phyloP scores from a whole-genome alignment of 2,329 filamentous ascomycete species.

The Alternaria dauci region DNA sequence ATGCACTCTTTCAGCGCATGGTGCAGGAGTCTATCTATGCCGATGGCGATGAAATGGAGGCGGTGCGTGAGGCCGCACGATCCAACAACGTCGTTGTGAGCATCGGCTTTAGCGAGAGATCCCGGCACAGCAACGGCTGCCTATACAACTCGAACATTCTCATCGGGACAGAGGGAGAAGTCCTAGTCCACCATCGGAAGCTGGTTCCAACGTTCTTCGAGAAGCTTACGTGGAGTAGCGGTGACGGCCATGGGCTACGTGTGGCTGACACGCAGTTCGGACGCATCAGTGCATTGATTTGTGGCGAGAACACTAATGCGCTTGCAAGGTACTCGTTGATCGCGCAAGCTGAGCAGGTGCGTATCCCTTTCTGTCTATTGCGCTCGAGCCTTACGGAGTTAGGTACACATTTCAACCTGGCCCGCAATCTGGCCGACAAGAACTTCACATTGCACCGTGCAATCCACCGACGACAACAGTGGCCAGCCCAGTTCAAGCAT shows the following conservation, averaged over 20 bases:
- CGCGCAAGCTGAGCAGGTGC: constrained; percentile 64
- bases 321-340: constrained; percentile 62
- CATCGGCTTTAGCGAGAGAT: constrained; percentile 61
- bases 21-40: constrained; percentile 21
- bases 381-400: neutral
- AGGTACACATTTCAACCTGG: constrained; percentile 65
- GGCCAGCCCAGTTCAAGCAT: neutral
- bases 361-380: constrained; percentile 38
- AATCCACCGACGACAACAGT: neutral
- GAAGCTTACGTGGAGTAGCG: constrained; percentile 63
- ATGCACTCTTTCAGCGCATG: constrained; percentile 60
- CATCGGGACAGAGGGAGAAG: constrained; percentile 55
- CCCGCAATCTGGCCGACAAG: constrained; percentile 64
- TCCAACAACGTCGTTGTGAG: constrained; percentile 54
- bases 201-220: constrained; percentile 66
- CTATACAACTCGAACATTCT: constrained; percentile 63
- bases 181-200: constrained; percentile 63
- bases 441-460: constrained; percentile 8
- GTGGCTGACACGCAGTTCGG: constrained; percentile 58
- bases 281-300: constrained; percentile 62
- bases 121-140: constrained; percentile 55
- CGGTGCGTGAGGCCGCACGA: constrained; percentile 45
- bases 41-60: constrained; percentile 39
- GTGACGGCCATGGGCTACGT: constrained; percentile 61
- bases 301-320: constrained; percentile 67